Conservation (phyloP, 2,329 filamentous ascomycete species). For the Parastagonospora nodorum region DNA sequence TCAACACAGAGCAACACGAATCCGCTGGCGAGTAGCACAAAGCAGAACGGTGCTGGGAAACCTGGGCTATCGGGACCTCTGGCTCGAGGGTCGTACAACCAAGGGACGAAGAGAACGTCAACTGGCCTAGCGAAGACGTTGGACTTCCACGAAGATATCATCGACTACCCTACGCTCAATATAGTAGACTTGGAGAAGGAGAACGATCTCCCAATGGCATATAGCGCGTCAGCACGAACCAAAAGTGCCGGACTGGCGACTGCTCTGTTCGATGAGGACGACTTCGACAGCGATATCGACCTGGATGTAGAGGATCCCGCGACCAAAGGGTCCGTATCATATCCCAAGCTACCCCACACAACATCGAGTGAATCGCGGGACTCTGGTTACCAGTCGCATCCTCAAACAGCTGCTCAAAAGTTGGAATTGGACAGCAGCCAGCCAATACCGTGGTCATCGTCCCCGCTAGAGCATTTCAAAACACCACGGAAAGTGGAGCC, state of each 20-base stretch:
- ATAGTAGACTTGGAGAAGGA: slow-evolving; percentile 34
- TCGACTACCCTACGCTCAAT: slow-evolving; percentile 36
- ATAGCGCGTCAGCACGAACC: slow-evolving; percentile 16
- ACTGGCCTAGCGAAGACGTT: slow-evolving; percentile 54
- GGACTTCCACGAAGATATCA: slow-evolving; percentile 39
- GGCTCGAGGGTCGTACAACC: slow-evolving; percentile 13
- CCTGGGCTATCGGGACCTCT: slow-evolving; percentile 1
- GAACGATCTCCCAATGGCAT: slow-evolving; percentile 20
- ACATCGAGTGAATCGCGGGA: slow-evolving; percentile 42
- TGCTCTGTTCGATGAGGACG: slow-evolving; percentile 70
- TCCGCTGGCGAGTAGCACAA: slow-evolving; percentile 42
- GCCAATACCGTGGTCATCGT: slow-evolving; percentile 74
- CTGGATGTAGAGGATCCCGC: slow-evolving; percentile 70
- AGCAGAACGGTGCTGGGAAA: slow-evolving; percentile 23
- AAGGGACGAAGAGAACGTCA: slow-evolving; percentile 52
- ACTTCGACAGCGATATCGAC: slow-evolving; percentile 84
- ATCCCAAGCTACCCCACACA: slow-evolving; percentile 45
- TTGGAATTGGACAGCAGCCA: slow-evolving; percentile 54
- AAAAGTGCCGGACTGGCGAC: slow-evolving; percentile 28
- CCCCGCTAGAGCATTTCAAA: slow-evolving; percentile 56
- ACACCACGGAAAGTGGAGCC: slow-evolving; percentile 30
- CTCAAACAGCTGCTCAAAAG: slow-evolving; percentile 20
- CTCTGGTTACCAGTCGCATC: slow-evolving; percentile 35
- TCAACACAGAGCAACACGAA: slow-evolving; percentile 35
- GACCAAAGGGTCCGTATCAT: slow-evolving; percentile 50